A percentile compares a stretch with the other conserved stretches of the same genome.
Evolutionary conservation across 495 filamentous ascomycete genomes (phyloP).

Genomic region (Hypoxylon lienhwacheense): DNA sequence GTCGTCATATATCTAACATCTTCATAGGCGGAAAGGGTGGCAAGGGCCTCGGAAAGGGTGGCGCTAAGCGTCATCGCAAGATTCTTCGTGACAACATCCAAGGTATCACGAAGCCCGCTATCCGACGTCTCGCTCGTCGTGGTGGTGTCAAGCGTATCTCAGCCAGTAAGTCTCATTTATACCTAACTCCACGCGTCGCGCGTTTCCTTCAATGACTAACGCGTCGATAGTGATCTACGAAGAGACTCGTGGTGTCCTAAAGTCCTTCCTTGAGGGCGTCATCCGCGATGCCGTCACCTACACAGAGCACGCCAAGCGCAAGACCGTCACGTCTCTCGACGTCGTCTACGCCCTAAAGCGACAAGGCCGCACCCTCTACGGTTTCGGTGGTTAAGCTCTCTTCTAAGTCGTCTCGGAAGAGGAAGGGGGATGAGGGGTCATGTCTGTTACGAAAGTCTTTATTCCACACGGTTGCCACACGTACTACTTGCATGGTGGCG

Average conservation of each 20-base stretch:
- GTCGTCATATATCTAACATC: slow-evolving; percentile 34
- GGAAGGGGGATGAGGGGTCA: slow-evolving; percentile 30
- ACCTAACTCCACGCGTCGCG: not conserved
- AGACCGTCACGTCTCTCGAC: slow-evolving; percentile 94
- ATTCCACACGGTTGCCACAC: slow-evolving; percentile 23
- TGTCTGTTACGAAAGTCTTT: slow-evolving; percentile 41
- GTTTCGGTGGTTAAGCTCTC: slow-evolving; percentile 85
- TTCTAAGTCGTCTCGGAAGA: slow-evolving; percentile 23
- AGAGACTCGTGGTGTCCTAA: slow-evolving; percentile 99
- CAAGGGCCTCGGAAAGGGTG: slow-evolving; percentile 88
- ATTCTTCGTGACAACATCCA: slow-evolving; percentile 99
- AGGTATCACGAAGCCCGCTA: slow-evolving; percentile 99
- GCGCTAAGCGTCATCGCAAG: slow-evolving; percentile 96
- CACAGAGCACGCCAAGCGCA: slow-evolving; percentile 96
- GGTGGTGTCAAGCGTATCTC: slow-evolving; percentile 99
- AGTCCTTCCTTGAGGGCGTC: slow-evolving; percentile 99
- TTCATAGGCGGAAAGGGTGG: slow-evolving; percentile 85
- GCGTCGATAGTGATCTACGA: slow-evolving; percentile 83
- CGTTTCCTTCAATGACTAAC: too few relatives aligned
- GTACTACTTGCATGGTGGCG: slow-evolving; percentile 30
- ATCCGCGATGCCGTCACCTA: slow-evolving; percentile 99
- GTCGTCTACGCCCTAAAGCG: slow-evolving; percentile 94
- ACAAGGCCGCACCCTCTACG: slow-evolving; percentile 93
- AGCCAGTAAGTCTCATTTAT: slow-evolving; percentile 63
- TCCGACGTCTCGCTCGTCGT: slow-evolving; percentile 99